Conservation (phyloP, 1,139 yeast genomes). For the Diutina rugosa region DNA sequence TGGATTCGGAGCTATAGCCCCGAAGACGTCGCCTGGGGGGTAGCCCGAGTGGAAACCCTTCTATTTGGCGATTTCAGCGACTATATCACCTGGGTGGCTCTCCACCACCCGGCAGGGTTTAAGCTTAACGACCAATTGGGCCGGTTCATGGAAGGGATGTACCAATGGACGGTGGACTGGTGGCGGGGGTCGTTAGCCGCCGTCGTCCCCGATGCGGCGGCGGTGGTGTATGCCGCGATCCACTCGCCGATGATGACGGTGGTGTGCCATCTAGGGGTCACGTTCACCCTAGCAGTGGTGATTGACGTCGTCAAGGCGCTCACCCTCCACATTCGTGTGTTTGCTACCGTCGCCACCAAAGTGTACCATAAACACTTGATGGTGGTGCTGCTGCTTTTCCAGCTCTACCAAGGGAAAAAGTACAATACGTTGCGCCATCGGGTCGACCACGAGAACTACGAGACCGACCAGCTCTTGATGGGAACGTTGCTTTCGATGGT, state of each 20-base stretch:
- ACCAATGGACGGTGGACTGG: conserved; percentile 70
- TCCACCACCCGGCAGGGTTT: conserved; percentile 81
- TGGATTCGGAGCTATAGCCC: neutral
- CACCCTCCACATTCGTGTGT: conserved; percentile 52
- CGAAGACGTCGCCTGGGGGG: conserved; percentile 2
- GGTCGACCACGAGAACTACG: conserved; percentile 55
- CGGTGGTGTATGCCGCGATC: neutral
- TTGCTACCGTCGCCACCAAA: conserved; percentile 70
- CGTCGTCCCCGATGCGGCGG: neutral
- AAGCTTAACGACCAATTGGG: conserved; percentile 84
- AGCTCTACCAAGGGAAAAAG: conserved; percentile 82
- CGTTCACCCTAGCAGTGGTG: conserved; percentile 53
- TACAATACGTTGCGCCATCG: conserved; percentile 73
- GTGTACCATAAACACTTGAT: conserved; percentile 66
- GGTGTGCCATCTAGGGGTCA: conserved; percentile 34
- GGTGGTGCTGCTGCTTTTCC: conserved; percentile 61
- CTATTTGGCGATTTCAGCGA: conserved; percentile 23
- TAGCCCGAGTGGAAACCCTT: conserved; percentile 12
- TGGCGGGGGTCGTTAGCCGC: conserved; percentile 30
- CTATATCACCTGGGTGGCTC: conserved; percentile 64
- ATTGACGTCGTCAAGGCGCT: conserved; percentile 53
- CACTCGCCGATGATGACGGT: neutral
- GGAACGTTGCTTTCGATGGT: conserved; percentile 86
- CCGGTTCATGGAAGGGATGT: conserved; percentile 72
- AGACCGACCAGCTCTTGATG: conserved; percentile 67